These are phyloP conservation scores for Penicillium paxilli DNA, from an alignment of 495 filamentous ascomycete species.

Conservation along the genomic window DNA sequence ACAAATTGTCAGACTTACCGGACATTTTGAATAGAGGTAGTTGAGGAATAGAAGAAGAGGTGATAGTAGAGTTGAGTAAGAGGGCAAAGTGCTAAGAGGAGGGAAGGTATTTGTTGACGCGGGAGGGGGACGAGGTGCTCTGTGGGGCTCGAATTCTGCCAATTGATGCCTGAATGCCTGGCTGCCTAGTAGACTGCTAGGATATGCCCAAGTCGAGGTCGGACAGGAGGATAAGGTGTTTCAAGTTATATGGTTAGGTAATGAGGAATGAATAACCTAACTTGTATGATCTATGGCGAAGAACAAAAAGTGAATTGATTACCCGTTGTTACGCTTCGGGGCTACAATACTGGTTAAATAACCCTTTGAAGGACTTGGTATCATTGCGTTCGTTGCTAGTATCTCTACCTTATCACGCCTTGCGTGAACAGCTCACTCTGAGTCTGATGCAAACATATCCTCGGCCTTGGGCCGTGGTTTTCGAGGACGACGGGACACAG, in stretches of 20 bases:
- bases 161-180: slow-evolving; percentile 23
- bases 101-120: slow-evolving; percentile 33
- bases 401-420: background rate
- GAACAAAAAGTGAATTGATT: background rate
- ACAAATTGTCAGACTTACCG: slow-evolving; percentile 25
- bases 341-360: background rate
- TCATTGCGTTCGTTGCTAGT: slow-evolving; percentile 18
- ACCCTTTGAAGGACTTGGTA: background rate
- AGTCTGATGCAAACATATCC: slow-evolving; percentile 86
- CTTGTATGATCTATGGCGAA: no score
- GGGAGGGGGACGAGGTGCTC: slow-evolving; percentile 17
- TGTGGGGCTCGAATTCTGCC: slow-evolving; percentile 34
- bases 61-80: slow-evolving; percentile 10
- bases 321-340: background rate
- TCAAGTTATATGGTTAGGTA: no score
- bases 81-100: slow-evolving; percentile 6
- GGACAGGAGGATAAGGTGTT: no score
- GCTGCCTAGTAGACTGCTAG: no score
- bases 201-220: slow-evolving; percentile 8
- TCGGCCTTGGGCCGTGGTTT: slow-evolving; percentile 77
- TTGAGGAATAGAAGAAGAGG: background rate
- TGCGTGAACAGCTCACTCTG: slow-evolving; percentile 30
- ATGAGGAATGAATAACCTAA: no score
- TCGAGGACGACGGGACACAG: slow-evolving; percentile 22
- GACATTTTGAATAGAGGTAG: slow-evolving; percentile 37